Base-by-base conservation (phyloP, 306 rosid species). In the Quercus variabilis region DNA sequence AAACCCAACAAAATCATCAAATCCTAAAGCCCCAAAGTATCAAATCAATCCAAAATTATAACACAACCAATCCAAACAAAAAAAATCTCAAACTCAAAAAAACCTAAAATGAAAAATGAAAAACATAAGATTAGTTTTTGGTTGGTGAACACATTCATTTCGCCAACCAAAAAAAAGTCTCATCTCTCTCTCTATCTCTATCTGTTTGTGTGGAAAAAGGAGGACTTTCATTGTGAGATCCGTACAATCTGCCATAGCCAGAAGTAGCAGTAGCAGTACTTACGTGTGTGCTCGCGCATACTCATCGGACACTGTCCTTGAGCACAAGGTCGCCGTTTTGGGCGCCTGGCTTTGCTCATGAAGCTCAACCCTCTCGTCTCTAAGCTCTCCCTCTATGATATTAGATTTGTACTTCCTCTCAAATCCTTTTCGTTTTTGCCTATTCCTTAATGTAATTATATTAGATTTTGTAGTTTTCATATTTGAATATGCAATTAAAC, bases 351-450 rank as follows among this genome's bases (percentile, higher is more conserved):
- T 11, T 89, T 95, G 18, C 86, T 95, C 35, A 91, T 95, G 99
- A 95, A 95, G 90, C 97, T 95, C 25, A 95, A 93, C 59, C 98
- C 99, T 2, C 94, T 91, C 9, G 99, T 95, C 75, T 91, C 99
- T 0, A 69, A 63, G 23, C 94, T 95, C 64, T 81, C 99, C 30
- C 99, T 95, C 3, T 95, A 95, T 84, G 99, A 95, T 88, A 90
- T 95, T 23, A 23, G 23, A 23, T 23, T 23, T 23, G 23, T 23
- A 23, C 23, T 23, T 23, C 23, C 23, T 23, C 23, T 23, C 23
- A 23, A 23, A 23, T 23, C 23, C 23, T 23, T 23, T 23, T 23
- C 23, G 1, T 23, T 23, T 23, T 23, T 23, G 23, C 23, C 23
- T 23, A 23, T 23, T 23, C 23, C 23, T 23, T 23, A 23, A 23